Base-by-base conservation (phyloP, 352 stramenopile species). In the Pythium sp. region DNA sequence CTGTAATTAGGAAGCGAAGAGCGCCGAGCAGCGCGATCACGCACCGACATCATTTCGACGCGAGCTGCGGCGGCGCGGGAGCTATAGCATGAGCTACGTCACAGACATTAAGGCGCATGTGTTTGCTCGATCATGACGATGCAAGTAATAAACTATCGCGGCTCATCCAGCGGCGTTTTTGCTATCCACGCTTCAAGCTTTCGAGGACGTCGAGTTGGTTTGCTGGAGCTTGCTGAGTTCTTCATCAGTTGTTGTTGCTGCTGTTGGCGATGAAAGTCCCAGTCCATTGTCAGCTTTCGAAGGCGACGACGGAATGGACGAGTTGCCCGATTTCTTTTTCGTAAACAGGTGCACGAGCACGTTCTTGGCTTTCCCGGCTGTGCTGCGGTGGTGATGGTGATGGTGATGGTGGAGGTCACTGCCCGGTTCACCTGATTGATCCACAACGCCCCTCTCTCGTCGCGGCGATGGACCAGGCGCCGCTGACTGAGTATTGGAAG, bases 41-140 rank as follows among this genome's bases (percentile, higher is more conserved):
- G 43, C 72, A 5, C 57, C 79, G 2, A 95, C 87, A 43, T 93
- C 86, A 5, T 96, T 96, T 62, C 84, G 88, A 5, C 79, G 88
- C 8, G 88, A 96, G 62, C 68, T 94, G 61, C 78, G 88, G n/a
- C 84, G 88, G 20, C 78, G 88, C 8, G 88, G 86, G 34, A 96
- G 88, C 76, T 96, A 92, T 71, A 94, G 86, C 69, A 90, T 96
- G 80, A 93, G 80, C 69, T 96, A 92, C 61, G 87, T 96, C 53
- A 84, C 82, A n/a, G 86, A 96, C 69, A 92, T 96, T 64, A 94
- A 94, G 64, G 81, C 86, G 14, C 88, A 96, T 58, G 86, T 94
- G 28, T 90, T 94, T 46, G 84, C 86, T 20, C 81, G 75, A 28
- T 84, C 81, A 5, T 89, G 79, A 74, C 4, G 26, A 7, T 51